These are phyloP conservation scores for Scleromitrula shiraiana DNA, from an alignment of 2,329 filamentous ascomycete species.

Conservation along the genomic window DNA sequence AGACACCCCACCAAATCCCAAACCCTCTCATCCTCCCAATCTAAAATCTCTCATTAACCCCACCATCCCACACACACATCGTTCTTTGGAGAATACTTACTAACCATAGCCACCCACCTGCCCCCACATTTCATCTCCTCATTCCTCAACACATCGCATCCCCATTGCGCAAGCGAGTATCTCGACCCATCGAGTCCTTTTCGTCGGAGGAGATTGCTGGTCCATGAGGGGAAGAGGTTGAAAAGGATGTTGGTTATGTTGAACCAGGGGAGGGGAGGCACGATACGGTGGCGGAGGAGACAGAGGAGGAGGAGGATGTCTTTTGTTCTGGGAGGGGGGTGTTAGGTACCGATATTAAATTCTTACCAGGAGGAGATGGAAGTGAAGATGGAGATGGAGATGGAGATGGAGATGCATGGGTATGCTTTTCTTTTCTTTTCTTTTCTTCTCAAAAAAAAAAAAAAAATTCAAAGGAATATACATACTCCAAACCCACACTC, in stretches of 20 bases:
- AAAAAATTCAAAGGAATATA: too few species aligned
- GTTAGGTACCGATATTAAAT: too few species aligned
- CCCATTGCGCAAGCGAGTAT: neutral
- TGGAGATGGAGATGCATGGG: too few species aligned
- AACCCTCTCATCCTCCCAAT: conserved; percentile 5
- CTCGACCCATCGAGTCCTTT: too few species aligned
- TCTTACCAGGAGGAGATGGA: too few species aligned
- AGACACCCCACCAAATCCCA: neutral
- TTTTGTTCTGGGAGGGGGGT: conserved; percentile 2
- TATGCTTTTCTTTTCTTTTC: too few species aligned
- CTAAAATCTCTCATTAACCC: neutral
- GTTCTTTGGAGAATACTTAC: neutral
- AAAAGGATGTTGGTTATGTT: conserved; percentile 11
- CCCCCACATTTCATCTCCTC: conserved; percentile 5
- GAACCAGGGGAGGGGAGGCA: conserved; percentile 15
- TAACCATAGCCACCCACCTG: conserved; percentile 7
- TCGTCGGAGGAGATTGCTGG: too few species aligned
- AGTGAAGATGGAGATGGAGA: too few species aligned
- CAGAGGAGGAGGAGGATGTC: conserved; percentile 15
- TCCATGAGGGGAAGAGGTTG: conserved; percentile 2
- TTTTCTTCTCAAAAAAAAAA: too few species aligned
- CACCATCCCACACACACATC: neutral
- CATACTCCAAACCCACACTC: too few species aligned
- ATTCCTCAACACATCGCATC: neutral
- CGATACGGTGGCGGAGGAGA: conserved; percentile 15